Evolutionary conservation across 2,329 filamentous ascomycete species (phyloP), one percentile per base, ranked within the genome.

Genomic region (Fonsecaea erecta): DNA sequence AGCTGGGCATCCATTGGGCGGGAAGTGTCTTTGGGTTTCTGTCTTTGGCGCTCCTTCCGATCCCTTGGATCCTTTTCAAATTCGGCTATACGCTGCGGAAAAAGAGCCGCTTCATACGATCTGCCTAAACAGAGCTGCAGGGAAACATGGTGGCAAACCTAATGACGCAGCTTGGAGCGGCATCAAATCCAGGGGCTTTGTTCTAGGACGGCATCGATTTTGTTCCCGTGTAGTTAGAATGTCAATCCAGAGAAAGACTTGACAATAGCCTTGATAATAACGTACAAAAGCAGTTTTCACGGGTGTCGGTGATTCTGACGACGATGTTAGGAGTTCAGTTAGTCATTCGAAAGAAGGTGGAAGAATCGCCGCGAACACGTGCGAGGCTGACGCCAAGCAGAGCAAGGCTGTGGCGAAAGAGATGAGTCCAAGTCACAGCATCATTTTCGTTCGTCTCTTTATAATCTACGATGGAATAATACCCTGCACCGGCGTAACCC

Each of bases 1-100:
- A 82, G 60, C 80, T 90, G 2, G 89, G 90, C 56, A 88, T 90
- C 61, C 89, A 92, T 78, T 93, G 90, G 90, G 91, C 89, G 1
- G 87, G 84, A 40, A 86, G 85, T 0, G 80, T 93, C 16, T 90
- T 90, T 0, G 91, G 85, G 89, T 0, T 75, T 48, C 54, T 76
- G 30, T 68, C 72, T 16, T 75, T 93, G 1, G 83, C 83, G 11
- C 92, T 90, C 75, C 80, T 92, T 21, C 90, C 90, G 0, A 88
- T 91, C 72, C 90, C 90, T 0, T 89, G 90, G 76, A 75, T 93
- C 12, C 91, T 93, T 37, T 82, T 76, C 75, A 74, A 67, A 37
- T 80, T 70, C 70, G 79, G 79, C 0, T 73, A 73, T 64, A 64
- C 14, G 34, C 63, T 81, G 68, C 73, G 79, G 66, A 71, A 62